phyloP scores from a whole-genome alignment of 805 yeast species.

The Zygotorulaspora chibaensis region DNA sequence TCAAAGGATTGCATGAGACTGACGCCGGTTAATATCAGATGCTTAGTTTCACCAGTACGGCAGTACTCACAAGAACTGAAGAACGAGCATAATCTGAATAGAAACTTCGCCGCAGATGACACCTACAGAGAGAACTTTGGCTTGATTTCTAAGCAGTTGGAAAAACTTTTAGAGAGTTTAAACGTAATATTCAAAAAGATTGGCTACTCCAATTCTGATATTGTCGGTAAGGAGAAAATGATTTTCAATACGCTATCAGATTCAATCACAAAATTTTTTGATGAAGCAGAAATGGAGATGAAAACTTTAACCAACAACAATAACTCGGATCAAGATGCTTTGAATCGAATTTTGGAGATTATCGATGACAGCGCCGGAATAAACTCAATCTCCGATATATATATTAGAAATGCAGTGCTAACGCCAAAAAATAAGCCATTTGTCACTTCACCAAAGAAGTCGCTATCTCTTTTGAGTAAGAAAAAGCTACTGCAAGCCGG shows the following conservation, averaged over 20 bases:
- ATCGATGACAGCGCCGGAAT: conserved; percentile 38
- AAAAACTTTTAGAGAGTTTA: conserved; percentile 38
- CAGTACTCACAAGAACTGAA: conserved; percentile 1
- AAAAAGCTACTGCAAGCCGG: conserved; percentile 33
- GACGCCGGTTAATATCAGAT: conserved; percentile 25
- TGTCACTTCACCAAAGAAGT: conserved; percentile 34
- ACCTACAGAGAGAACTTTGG: conserved; percentile 32
- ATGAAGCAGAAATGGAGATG: conserved; percentile 38
- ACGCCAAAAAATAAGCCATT: conserved; percentile 21
- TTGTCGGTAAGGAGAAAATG: conserved; percentile 44
- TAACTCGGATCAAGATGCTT: conserved; percentile 22
- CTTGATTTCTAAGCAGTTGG: conserved; percentile 31
- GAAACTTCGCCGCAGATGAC: conserved; percentile 8
- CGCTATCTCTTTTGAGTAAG: conserved; percentile 34
- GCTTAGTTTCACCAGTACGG: conserved; percentile 17
- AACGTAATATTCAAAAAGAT: conserved; percentile 47
- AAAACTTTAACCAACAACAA: conserved; percentile 32
- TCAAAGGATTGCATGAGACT: conserved; percentile 27
- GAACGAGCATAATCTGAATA: conserved; percentile 1
- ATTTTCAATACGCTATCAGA: conserved; percentile 48
- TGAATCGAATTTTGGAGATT: conserved; percentile 33
- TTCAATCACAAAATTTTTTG: conserved; percentile 43
- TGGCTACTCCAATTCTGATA: conserved; percentile 51
- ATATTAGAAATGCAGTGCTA: conserved; percentile 37
- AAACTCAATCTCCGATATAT: conserved; percentile 40